Base-by-base conservation (phyloP, 2,329 filamentous ascomycete genomes). In the Thyridium curvatum region DNA sequence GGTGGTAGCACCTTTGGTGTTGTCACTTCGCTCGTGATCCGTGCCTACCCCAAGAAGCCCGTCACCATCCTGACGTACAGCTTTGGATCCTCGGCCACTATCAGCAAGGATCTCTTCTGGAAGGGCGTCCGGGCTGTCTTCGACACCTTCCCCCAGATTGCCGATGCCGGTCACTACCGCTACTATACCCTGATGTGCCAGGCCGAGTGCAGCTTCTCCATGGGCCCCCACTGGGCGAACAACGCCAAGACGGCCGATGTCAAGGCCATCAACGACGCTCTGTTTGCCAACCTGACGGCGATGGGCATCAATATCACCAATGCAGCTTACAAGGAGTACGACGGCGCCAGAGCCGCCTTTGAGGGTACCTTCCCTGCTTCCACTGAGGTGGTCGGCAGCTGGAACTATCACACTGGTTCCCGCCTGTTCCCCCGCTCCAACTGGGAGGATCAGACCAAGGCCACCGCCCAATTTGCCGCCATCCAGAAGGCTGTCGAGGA, bases 1-100 rank as follows among this genome's bases (percentile, higher is more conserved):
- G 72, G 74, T 3, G 66, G 61, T 13, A 72, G 72, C 3, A 74
- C 62, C 3, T 79, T 68, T 45, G 74, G 63, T 2, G 59, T 78
- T 2, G 68, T 77, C 21, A 26, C 21, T 26, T 26, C 50, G 14
- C 41, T 54, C 8, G 33, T 45, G 6, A 37, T 54, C 33, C 41
- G 38, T 30, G 51, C 47, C 1, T 50, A 52, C 35, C 48, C 51
- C 21, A 47, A 46, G 26, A 45, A 47, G 12, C 46, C 46, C 10
- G 39, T 50, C 14, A 46, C 49, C 8, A 49, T 42, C 21, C 35
- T 55, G 40, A 52, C 46, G 4, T 57, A 52, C 32, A 35, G 35
- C 15, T 50, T 53, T 39, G 21, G 69, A 45, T 43, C 74, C 38
- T 62, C 74, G 47, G 52, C 77, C 43, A 64, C 66, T 44, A 56